Conservation (phyloP, 257 asterid species). For the Solanum sejunctum region DNA sequence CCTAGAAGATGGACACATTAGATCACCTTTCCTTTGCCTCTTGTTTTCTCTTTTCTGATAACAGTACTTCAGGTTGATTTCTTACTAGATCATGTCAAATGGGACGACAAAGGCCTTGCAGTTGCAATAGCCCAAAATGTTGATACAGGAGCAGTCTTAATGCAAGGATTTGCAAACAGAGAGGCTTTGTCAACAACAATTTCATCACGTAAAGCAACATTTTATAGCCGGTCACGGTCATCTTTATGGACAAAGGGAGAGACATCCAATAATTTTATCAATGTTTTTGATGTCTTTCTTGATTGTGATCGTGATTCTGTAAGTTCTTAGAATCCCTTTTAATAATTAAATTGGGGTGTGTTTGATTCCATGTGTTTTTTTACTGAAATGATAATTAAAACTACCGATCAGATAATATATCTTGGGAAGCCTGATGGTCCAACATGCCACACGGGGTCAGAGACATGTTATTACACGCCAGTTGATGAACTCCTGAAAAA, state of each 20-base stretch:
- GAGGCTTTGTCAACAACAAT: constrained; percentile 65
- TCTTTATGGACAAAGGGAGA: constrained; percentile 91
- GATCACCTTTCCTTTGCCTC: background rate
- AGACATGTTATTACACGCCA: constrained; percentile 77
- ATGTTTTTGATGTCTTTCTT: constrained; percentile 54
- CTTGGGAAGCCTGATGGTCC: constrained; percentile 94
- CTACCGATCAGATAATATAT: constrained; percentile 48
- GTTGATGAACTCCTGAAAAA: constrained; percentile 27
- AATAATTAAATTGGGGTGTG: background rate
- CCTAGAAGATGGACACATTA: background rate
- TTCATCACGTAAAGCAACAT: constrained; percentile 72
- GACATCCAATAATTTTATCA: constrained; percentile 81
- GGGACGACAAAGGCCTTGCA: constrained; percentile 91
- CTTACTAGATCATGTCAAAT: constrained; percentile 69
- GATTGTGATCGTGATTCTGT: constrained; percentile 94
- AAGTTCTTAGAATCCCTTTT: constrained; percentile 12
- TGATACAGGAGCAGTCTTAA: constrained; percentile 74
- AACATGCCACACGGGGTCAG: constrained; percentile 81
- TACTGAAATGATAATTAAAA: background rate
- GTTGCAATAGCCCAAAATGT: constrained; percentile 95
- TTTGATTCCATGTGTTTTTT: background rate
- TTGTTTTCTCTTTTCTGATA: constrained; percentile 10
- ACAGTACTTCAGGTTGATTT: constrained; percentile 48
- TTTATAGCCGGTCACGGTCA: constrained; percentile 79
- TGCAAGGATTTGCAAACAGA: constrained; percentile 84